Percentiles rank a stretch among this genome's conserved stretches.
phyloP scores from a whole-genome alignment of 495 filamentous ascomycete genomes.

The Ascodesmis nigricans region DNA sequence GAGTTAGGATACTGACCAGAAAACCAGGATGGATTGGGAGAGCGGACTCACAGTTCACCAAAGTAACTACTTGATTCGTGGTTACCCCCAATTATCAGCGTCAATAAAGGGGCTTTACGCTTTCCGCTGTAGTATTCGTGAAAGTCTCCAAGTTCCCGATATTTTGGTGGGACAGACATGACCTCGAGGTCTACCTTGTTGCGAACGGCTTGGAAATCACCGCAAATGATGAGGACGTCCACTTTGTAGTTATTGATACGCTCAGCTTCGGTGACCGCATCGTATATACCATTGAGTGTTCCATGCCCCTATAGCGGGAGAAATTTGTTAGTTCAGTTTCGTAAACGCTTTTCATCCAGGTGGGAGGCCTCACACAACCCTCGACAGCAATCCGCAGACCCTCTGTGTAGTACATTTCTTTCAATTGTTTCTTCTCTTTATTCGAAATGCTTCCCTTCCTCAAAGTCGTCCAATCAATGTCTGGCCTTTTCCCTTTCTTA shows the following conservation, averaged over 20 bases:
- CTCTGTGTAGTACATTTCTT: background rate
- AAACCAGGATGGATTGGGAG: background rate
- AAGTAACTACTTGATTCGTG: conserved; percentile 78
- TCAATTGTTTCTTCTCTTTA: background rate
- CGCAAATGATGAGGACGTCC: conserved; percentile 77
- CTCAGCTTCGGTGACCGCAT: conserved; percentile 40
- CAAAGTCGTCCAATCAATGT: too few relatives aligned
- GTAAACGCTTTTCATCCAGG: too few relatives aligned
- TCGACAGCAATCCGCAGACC: conserved; percentile 34
- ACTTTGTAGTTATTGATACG: conserved; percentile 51
- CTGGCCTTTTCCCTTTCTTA: too few relatives aligned
- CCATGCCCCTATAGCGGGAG: conserved; percentile 53
- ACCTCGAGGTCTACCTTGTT: conserved; percentile 69
- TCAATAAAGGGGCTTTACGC: conserved; percentile 59
- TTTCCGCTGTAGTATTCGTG: conserved; percentile 73
- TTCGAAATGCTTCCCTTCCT: too few relatives aligned
- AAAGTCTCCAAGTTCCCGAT: conserved; percentile 67
- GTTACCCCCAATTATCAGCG: conserved; percentile 82
- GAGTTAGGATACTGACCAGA: background rate
- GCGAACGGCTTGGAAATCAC: conserved; percentile 64
- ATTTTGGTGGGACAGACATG: conserved; percentile 72
- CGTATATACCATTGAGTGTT: conserved; percentile 72
- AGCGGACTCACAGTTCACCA: conserved; percentile 48
- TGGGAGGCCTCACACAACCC: conserved; percentile 46
- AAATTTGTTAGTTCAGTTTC: too few relatives aligned